Conservation (phyloP, 2,329 filamentous ascomycete species). For the Fusarium tuaranense region DNA sequence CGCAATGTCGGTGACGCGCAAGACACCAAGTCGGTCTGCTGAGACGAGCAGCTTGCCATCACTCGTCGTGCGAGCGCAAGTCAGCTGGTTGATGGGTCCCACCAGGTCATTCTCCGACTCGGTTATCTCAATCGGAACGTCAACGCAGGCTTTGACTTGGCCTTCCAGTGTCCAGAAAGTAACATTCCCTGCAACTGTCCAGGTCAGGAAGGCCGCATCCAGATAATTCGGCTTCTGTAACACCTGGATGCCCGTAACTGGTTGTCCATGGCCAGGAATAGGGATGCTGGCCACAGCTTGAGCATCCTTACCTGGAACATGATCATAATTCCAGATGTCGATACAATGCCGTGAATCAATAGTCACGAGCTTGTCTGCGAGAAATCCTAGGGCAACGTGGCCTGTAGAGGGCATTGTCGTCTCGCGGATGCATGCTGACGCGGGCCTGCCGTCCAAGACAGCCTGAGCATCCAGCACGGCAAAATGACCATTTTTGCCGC, state of each 20-base stretch:
- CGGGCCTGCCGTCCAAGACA: constrained; percentile 55
- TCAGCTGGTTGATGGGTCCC: constrained; percentile 69
- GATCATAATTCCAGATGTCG: constrained; percentile 69
- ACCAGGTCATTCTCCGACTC: constrained; percentile 60
- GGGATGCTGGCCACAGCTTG: constrained; percentile 60
- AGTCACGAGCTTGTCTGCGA: constrained; percentile 75
- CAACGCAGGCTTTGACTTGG: constrained; percentile 71
- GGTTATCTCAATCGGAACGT: constrained; percentile 76
- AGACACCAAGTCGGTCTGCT: constrained; percentile 87
- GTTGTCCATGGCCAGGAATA: constrained; percentile 72
- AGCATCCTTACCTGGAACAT: constrained; percentile 55
- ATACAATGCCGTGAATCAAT: constrained; percentile 83
- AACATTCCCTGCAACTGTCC: constrained; percentile 84
- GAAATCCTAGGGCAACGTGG: constrained; percentile 76
- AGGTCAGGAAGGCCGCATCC: constrained; percentile 85
- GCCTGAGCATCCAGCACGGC: constrained; percentile 64
- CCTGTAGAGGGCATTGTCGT: constrained; percentile 55
- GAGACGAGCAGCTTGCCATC: constrained; percentile 78
- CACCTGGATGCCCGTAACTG: constrained; percentile 79
- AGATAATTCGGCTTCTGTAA: constrained; percentile 70
- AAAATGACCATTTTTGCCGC: constrained; percentile 73
- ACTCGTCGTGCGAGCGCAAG: constrained; percentile 69
- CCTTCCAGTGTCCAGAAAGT: constrained; percentile 87
- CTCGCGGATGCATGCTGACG: constrained; percentile 53
- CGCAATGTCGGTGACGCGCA: constrained; percentile 75